Percentiles rank a stretch among this genome's conserved stretches.
Conservation (phyloP, 208 protist species). For the Porcisia hertigi region DNA sequence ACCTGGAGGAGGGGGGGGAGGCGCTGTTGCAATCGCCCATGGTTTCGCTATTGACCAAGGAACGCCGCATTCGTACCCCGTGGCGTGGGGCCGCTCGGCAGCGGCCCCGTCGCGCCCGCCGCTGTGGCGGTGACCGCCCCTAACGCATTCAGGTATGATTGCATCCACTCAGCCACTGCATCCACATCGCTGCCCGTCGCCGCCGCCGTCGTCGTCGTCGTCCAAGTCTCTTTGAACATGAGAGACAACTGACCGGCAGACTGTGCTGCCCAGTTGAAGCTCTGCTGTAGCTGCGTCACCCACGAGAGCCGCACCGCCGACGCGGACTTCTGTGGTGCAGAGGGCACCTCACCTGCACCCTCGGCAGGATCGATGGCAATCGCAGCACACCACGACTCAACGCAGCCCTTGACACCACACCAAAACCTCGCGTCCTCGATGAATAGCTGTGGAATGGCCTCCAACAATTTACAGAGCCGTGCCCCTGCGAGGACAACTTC, state of each 20-base stretch:
- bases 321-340: neutral
- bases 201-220: neutral
- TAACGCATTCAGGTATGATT: neutral
- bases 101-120: neutral
- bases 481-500: conserved; percentile 3
- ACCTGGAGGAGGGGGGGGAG: no score
- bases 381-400: conserved; percentile 27
- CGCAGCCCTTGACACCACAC: conserved; percentile 29
- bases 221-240: conserved; percentile 21
- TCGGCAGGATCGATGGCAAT: neutral
- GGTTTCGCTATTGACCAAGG: neutral
- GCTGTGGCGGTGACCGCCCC: neutral
- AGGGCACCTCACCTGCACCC: neutral
- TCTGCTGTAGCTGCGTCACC: conserved; percentile 36
- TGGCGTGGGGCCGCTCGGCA: neutral
- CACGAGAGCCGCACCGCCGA: neutral
- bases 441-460: conserved; percentile 46
- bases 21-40: neutral
- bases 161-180: conserved; percentile 3
- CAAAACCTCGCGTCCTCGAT: conserved; percentile 45
- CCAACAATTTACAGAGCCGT: conserved; percentile 39
- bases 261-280: conserved; percentile 62
- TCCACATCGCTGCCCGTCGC: neutral
- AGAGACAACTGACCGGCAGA: conserved; percentile 46
- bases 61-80: neutral